Percentiles rank a stretch among this genome's conserved stretches.
phyloP scores from a whole-genome alignment of 345 rosid species.

The Erucastrum elatum region DNA sequence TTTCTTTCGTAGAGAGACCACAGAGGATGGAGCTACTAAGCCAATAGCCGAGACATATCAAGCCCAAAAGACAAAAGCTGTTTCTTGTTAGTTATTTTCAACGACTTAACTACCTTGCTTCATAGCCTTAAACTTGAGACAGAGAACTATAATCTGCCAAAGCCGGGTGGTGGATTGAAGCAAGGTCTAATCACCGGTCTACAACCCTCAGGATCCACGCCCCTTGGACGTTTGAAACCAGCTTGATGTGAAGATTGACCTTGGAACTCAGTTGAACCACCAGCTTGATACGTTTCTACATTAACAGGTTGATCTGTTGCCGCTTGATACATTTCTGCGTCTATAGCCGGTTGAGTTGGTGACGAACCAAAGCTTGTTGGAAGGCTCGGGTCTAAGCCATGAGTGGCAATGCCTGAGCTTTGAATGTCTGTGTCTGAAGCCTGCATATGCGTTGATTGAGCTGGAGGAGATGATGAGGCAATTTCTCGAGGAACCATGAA shows the following conservation, averaged over 20 bases:
- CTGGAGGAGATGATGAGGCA: constrained; percentile 1
- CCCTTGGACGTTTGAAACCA: constrained; percentile 25
- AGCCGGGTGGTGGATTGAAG: constrained; percentile 7
- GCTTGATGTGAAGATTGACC: background rate
- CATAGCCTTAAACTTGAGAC: background rate
- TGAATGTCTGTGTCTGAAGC: constrained; percentile 9
- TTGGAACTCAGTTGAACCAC: constrained; percentile 14
- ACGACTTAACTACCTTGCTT: background rate
- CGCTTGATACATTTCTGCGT: constrained; percentile 6
- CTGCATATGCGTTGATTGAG: constrained; percentile 14
- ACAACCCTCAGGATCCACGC: constrained; percentile 12
- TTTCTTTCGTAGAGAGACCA: too few relatives aligned
- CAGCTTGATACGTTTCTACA: too few relatives aligned
- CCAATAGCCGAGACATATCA: too few relatives aligned
- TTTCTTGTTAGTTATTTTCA: too few relatives aligned
- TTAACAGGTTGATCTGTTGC: constrained; percentile 7
- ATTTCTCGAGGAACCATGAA: constrained; percentile 30
- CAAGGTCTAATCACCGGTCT: constrained; percentile 23
- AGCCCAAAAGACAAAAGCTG: too few relatives aligned
- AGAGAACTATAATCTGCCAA: constrained; percentile 15
- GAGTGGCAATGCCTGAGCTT: constrained; percentile 13
- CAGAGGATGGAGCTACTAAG: too few relatives aligned
- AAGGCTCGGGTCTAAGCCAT: background rate
- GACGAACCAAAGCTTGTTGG: constrained; percentile 9
- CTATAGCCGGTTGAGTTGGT: background rate